phyloP scores from a whole-genome alignment of 345 rosid species.

The Trapa bicornis region DNA sequence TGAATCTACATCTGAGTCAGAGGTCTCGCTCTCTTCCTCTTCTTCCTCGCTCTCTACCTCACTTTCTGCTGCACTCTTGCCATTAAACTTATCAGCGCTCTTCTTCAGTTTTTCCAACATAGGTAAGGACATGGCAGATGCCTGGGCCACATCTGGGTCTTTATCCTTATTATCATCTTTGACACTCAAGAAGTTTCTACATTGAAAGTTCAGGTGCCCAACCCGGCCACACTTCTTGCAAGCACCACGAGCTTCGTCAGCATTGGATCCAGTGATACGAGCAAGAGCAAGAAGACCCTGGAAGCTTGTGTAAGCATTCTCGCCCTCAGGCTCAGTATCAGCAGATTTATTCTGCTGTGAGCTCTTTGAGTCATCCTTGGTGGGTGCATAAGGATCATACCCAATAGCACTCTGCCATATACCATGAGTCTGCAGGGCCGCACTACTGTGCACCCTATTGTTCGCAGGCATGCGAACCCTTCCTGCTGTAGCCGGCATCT shows the following conservation, averaged over 20 bases:
- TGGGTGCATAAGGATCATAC: constrained; percentile 92
- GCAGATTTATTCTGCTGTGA: constrained; percentile 27
- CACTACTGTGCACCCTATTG: constrained; percentile 97
- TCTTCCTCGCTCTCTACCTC: constrained; percentile 32
- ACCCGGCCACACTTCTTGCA: constrained; percentile 93
- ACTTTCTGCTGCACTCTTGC: constrained; percentile 26
- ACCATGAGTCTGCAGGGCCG: constrained; percentile 94
- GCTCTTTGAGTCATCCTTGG: constrained; percentile 58
- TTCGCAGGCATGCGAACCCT: constrained; percentile 99
- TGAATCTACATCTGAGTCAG: constrained; percentile 71
- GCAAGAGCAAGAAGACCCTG: constrained; percentile 85
- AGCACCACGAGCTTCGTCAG: constrained; percentile 81
- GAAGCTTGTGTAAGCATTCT: constrained; percentile 68
- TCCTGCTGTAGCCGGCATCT: constrained; percentile 99
- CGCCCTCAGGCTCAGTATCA: constrained; percentile 43
- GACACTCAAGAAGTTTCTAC: constrained; percentile 71
- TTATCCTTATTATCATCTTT: constrained; percentile 64
- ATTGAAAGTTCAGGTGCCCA: constrained; percentile 82
- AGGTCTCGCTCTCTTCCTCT: constrained; percentile 67
- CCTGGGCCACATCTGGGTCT: constrained; percentile 45
- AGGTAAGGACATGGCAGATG: constrained; percentile 34
- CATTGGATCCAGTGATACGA: constrained; percentile 57
- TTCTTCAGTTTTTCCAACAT: constrained; percentile 70
- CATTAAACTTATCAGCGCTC: constrained; percentile 23
- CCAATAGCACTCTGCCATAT: constrained; percentile 98